These are phyloP conservation scores for Fonsecaea monophora DNA, from an alignment of 2,329 filamentous ascomycete species.

Conservation along the genomic window DNA sequence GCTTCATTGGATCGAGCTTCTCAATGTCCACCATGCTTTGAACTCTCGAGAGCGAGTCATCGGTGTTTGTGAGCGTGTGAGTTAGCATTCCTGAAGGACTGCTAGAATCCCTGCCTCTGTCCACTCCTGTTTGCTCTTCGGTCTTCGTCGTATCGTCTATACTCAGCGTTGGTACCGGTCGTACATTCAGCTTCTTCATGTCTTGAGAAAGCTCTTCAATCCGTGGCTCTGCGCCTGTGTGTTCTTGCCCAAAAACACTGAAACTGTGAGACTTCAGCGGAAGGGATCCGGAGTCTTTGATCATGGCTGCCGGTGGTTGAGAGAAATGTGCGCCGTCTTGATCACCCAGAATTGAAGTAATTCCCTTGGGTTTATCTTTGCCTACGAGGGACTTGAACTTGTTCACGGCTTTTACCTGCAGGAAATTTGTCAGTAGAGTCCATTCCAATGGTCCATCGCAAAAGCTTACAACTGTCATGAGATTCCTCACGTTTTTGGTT, in stretches of 20 bases:
- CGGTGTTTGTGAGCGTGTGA: slow-evolving; percentile 31
- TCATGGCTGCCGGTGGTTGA: slow-evolving; percentile 63
- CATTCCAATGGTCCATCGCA: not conserved
- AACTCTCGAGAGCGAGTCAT: slow-evolving; percentile 26
- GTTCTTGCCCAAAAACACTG: slow-evolving; percentile 59
- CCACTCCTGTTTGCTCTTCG: slow-evolving; percentile 4
- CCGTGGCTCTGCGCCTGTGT: slow-evolving; percentile 58
- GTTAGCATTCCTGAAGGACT: slow-evolving; percentile 13
- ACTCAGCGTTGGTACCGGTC: slow-evolving; percentile 29
- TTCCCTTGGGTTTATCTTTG: slow-evolving; percentile 58
- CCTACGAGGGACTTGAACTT: slow-evolving; percentile 81
- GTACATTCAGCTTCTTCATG: slow-evolving; percentile 19
- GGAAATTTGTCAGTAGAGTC: not conserved
- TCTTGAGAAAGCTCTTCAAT: slow-evolving; percentile 59
- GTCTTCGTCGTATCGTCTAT: slow-evolving; percentile 31
- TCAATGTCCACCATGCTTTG: slow-evolving; percentile 26
- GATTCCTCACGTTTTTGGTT: slow-evolving; percentile 83
- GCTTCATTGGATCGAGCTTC: slow-evolving; percentile 28
- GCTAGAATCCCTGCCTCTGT: not conserved
- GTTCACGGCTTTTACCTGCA: slow-evolving; percentile 84
- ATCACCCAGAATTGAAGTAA: slow-evolving; percentile 66
- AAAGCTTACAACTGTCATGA: slow-evolving; percentile 71
- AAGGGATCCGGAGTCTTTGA: slow-evolving; percentile 41
- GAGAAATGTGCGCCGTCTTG: slow-evolving; percentile 62
- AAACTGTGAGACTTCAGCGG: slow-evolving; percentile 57